phyloP scores from a whole-genome alignment of 305 asterid species.

The Fraxinus nigra region DNA sequence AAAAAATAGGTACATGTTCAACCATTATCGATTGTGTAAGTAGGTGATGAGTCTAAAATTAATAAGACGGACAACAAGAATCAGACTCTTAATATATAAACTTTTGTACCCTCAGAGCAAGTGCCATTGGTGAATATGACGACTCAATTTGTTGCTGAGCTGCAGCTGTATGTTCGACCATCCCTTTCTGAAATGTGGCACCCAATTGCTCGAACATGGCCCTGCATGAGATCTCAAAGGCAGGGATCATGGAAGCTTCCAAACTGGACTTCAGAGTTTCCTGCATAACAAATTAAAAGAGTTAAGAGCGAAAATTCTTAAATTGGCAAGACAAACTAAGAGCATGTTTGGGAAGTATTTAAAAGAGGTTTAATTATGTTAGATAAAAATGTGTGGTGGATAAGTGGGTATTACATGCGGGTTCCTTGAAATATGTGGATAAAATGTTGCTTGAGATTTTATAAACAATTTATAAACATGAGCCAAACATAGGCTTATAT shows the following conservation, averaged over 20 bases:
- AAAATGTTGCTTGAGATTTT: neutral
- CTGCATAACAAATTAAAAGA: conserved; percentile 43
- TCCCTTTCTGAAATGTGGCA: conserved; percentile 77
- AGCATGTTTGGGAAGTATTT: neutral
- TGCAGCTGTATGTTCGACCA: conserved; percentile 66
- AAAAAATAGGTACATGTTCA: neutral
- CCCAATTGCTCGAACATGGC: conserved; percentile 91
- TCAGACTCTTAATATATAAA: neutral
- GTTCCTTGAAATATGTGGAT: neutral
- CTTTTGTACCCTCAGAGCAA: neutral
- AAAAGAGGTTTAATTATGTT: neutral
- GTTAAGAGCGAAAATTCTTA: neutral
- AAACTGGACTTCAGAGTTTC: conserved; percentile 70
- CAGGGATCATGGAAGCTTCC: conserved; percentile 80
- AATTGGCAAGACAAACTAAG: neutral
- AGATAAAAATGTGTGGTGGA: neutral
- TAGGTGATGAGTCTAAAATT: neutral
- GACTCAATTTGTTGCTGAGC: neutral
- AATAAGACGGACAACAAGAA: neutral
- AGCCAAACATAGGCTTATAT: neutral
- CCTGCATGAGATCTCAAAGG: conserved; percentile 84
- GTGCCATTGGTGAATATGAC: neutral
- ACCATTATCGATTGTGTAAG: neutral
- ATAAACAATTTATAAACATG: neutral
- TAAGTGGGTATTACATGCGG: neutral